Evolutionary conservation across 768 basidiomycete genomes (phyloP), one percentile per base, ranked within the genome.

Genomic region (Pulveroboletus ravenelii): DNA sequence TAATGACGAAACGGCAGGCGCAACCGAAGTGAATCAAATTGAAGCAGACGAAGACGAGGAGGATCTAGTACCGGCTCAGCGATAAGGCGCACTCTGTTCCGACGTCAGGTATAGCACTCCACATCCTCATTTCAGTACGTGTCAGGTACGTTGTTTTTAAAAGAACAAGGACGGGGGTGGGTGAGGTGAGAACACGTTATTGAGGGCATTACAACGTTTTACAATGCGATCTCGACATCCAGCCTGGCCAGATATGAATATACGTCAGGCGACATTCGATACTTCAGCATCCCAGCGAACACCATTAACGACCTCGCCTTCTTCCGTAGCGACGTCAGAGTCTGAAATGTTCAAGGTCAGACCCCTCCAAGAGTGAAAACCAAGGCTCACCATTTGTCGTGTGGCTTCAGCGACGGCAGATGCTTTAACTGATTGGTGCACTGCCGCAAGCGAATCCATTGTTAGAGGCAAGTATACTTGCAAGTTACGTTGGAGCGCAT

Each of bases 211-310:
- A 47, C 25, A 31, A 23, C 23, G 13, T 49, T 51, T 50, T 48
- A 89, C 61, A 90, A 73, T 18, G 88, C 85, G 57, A 90, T 87
- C 69, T 90, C 89, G 1, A 93, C 90, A 57, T 93, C 91, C 55
- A 91, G 62, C 51, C 89, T 75, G 12, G 89, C 88, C 48, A 95
- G 74, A 66, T 93, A 90, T 30, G 86, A 86, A 70, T 94, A 93
- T 52, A 93, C 85, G 64, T 95, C 91, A 18, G 87, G 83, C 30
- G 87, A 87, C 82, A 96, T 85, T 52, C 92, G 80, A 66, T 93
- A 94, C 60, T 89, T 87, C 48, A 94, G 72, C 54, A 90, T 85
- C 23, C 88, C 87, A 29, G 88, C 91, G 69, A 92, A 96, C 50
- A 91, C 79, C 79, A 93, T 91, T 50, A 95, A 64, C 6, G 89